Base-by-base conservation (phyloP, 306 rosid species). In the Trifolium fragiferum region DNA sequence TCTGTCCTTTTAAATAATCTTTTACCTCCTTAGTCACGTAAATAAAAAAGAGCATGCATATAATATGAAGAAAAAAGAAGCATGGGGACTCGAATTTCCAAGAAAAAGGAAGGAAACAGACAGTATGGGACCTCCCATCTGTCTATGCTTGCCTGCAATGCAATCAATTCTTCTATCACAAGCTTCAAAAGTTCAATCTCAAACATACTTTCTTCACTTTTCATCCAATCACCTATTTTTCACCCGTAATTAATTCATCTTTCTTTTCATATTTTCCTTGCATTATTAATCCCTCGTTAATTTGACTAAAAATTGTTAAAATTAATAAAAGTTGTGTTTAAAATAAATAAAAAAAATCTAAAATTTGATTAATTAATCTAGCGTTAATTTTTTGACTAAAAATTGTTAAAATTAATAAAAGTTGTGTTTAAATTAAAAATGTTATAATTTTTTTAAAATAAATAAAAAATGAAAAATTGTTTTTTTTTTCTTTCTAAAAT, bases 21-120 rank as follows among this genome's bases (percentile, higher is more conserved):
- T 89, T 91, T 91, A 81, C 80, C 94, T 80, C 73, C 94, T 91
- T 81, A 59, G 32, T 86, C 82, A 91, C 97, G 94, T 84, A 71
- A 90, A 73, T 79, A 59, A 79, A 69, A 69, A 3, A 74, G 80
- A 72, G 86, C 81, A 80, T 75, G 54, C 15, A 61, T 59, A n/a
- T 47, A 2, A 12, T 43, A 43, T 11, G 8, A 33, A 33, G 7
- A 6, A 2, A 66, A 90, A 49, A 3, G 8, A 30, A 50, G 78
- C 82, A 57, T 82, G 82, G 84, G 86, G 66, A 80, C 76, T 82
- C 77, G 11, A 71, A 20, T 75, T 83, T 77, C 61, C 41, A 73
- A 57, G 71, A 81, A 40, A 47, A 54, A 12, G 63, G 72, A 53
- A 47, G 9, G 9, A 12, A 70, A 71, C 49, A 46, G 46, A 78